Evolutionary conservation across 164 flowering plant species (phyloP).

Genomic region (Magnolia changhungtana): DNA sequence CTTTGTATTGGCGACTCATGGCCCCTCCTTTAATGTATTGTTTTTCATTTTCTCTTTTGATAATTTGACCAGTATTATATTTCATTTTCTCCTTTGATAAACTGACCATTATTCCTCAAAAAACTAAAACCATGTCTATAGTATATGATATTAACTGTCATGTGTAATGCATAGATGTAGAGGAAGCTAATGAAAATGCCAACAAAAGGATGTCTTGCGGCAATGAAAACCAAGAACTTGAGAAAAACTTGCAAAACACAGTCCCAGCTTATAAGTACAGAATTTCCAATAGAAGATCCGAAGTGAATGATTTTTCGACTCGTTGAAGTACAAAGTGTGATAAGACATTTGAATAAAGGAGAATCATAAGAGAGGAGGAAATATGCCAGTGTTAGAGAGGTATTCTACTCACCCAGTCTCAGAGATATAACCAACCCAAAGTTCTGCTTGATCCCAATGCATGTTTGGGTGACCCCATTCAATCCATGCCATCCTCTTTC

Average conservation of each 20-base stretch:
- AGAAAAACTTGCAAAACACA: neutral
- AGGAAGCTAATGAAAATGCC: neutral
- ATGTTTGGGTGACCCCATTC: constrained; percentile 95
- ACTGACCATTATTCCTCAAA: neutral
- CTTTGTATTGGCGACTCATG: no score
- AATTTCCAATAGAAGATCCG: neutral
- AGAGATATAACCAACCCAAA: constrained; percentile 90
- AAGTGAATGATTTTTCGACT: neutral
- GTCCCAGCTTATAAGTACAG: neutral
- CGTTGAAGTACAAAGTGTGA: neutral
- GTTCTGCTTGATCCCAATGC: constrained; percentile 97
- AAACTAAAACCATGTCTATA: neutral
- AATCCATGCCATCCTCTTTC: constrained; percentile 84
- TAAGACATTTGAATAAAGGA: neutral
- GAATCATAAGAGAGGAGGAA: neutral
- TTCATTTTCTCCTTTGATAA: no score
- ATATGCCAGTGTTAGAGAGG: neutral
- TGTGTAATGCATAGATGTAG: neutral
- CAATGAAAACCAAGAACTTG: neutral
- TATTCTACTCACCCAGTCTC: constrained; percentile 62
- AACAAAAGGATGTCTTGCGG: neutral
- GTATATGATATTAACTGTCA: neutral
- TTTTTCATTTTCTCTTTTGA: no score
- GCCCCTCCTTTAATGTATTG: no score
- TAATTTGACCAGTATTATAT: no score